Evolutionary conservation across 768 basidiomycete genomes (phyloP).

Genomic region (Tricholoma saponaceum): DNA sequence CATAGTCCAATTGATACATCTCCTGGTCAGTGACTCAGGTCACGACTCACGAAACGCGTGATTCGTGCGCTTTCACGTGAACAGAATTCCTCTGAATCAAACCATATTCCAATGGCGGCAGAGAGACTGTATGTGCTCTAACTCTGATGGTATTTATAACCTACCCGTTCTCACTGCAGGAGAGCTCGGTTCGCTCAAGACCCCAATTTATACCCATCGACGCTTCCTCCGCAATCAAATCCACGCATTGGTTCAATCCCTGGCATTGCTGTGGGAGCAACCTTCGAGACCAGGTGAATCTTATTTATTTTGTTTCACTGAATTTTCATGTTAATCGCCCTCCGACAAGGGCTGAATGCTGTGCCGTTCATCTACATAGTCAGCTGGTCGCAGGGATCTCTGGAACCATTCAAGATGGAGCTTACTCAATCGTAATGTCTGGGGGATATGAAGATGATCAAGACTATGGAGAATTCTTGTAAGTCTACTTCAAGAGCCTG

Average conservation of each 20-base stretch:
- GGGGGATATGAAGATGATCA: slow-evolving; percentile 37
- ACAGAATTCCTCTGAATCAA: too few relatives aligned
- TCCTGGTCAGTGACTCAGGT: too few relatives aligned
- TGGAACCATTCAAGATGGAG: slow-evolving; percentile 25
- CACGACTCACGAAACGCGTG: too few relatives aligned
- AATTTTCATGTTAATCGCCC: background rate
- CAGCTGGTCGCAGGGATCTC: slow-evolving; percentile 31
- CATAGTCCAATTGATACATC: background rate
- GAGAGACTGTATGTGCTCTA: background rate
- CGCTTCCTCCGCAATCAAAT: background rate
- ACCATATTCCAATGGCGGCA: background rate
- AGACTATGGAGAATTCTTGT: slow-evolving; percentile 37
- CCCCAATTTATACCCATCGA: background rate
- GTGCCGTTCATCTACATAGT: slow-evolving; percentile 20
- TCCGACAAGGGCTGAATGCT: background rate
- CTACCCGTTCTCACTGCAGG: background rate
- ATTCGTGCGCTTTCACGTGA: too few relatives aligned
- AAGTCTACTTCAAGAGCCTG: slow-evolving; percentile 6
- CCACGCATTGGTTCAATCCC: background rate
- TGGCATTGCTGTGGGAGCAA: background rate
- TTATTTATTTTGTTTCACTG: background rate
- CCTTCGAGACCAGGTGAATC: background rate
- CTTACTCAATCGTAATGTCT: slow-evolving; percentile 37
- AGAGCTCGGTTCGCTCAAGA: background rate
- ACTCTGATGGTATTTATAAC: background rate